phyloP scores from a whole-genome alignment of 352 stramenopile species.

The Thalassiosira pacifica region DNA sequence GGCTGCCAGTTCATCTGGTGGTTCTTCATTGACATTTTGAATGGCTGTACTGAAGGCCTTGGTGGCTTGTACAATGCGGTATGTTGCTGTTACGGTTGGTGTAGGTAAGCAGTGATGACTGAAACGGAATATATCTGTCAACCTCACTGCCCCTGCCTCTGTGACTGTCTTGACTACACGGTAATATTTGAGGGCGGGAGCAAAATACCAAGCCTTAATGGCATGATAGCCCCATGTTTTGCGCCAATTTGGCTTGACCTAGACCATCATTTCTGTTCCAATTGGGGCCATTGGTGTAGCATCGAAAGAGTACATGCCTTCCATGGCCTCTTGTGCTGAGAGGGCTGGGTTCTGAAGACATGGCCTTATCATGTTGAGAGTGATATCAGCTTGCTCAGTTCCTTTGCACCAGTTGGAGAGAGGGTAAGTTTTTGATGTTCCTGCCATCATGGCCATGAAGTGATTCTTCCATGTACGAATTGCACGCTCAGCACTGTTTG shows the following conservation, averaged over 20 bases:
- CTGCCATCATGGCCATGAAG: slow-evolving; percentile 34
- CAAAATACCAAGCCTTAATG: background rate
- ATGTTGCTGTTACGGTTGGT: background rate
- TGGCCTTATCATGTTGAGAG: slow-evolving; percentile 22
- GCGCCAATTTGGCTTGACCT: slow-evolving; percentile 41
- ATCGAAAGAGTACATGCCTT: slow-evolving; percentile 22
- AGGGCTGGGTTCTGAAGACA: slow-evolving; percentile 13
- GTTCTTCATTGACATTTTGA: background rate
- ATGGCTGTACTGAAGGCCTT: background rate
- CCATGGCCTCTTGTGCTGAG: background rate
- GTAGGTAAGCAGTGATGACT: background rate
- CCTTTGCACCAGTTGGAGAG: background rate
- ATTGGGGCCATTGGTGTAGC: slow-evolving; percentile 43
- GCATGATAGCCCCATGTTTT: slow-evolving; percentile 22
- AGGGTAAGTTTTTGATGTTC: background rate
- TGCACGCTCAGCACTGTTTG: slow-evolving; percentile 54
- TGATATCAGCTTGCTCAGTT: background rate
- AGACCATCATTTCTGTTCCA: slow-evolving; percentile 47
- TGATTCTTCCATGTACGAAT: slow-evolving; percentile 71
- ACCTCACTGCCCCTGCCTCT: background rate
- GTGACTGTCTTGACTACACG: background rate
- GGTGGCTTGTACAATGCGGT: background rate
- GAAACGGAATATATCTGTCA: slow-evolving; percentile 10
- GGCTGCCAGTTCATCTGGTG: background rate
- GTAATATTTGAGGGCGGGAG: slow-evolving; percentile 1